These are phyloP conservation scores for sorghum (Sorghum bicolor) DNA, from an alignment of 176 grass and related monocot species.

Conservation along the genomic window Sorghum_bicolor_NCBIv3 NC_012872.2:65768501-65769000, in stretches of 20 bases:
- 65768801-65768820: background rate
- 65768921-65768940: background rate
- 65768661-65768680: background rate
- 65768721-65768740: background rate
- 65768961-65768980: background rate
- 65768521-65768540: background rate
- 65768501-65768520: conserved; percentile 4
- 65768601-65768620: background rate
- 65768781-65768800: background rate
- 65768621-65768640: background rate
- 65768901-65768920: background rate
- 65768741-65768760: background rate
- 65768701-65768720: background rate
- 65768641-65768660: background rate
- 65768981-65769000: background rate
- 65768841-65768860: no score
- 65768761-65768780: background rate
- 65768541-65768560: background rate
- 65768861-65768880: background rate
- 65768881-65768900: background rate
- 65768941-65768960: background rate
- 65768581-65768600: background rate
- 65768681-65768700: background rate
- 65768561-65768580: background rate
- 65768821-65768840: no score